A percentile compares a stretch with the other conserved stretches of the same genome.
These are phyloP conservation scores for Terfezia boudieri DNA, from an alignment of 495 filamentous ascomycete genomes.

Conservation along the genomic window DNA sequence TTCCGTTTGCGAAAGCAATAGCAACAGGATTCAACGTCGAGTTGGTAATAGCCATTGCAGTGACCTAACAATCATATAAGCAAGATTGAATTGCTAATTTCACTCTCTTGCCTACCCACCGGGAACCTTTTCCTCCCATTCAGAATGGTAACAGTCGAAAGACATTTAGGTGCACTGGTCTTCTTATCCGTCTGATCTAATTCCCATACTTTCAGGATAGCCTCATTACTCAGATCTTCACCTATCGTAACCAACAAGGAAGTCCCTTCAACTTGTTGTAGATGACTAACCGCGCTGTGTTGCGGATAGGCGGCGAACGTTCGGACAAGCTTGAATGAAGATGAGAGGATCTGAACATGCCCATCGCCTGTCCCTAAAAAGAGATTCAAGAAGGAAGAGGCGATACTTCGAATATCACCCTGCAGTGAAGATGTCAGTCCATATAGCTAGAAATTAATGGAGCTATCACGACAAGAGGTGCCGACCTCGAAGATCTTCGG, in stretches of 20 bases:
- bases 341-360: slow-evolving; percentile 61
- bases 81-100: slow-evolving; percentile 3
- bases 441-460: slow-evolving; percentile 28
- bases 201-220: slow-evolving; percentile 84
- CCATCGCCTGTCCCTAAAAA: slow-evolving; percentile 76
- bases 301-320: slow-evolving; percentile 68
- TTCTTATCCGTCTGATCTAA: slow-evolving; percentile 89
- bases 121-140: slow-evolving; percentile 89
- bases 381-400: slow-evolving; percentile 72
- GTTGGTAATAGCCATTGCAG: slow-evolving; percentile 47
- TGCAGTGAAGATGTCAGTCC: slow-evolving; percentile 13
- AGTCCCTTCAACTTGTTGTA: slow-evolving; percentile 81
- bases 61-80: background rate
- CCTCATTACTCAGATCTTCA: slow-evolving; percentile 70
- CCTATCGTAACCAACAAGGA: slow-evolving; percentile 68
- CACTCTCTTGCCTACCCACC: slow-evolving; percentile 24
- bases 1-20: slow-evolving; percentile 86
- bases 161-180: slow-evolving; percentile 63
- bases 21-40: slow-evolving; percentile 22
- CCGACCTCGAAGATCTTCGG: slow-evolving; percentile 37
- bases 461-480: slow-evolving; percentile 24
- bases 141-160: slow-evolving; percentile 62
- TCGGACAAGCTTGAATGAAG: slow-evolving; percentile 64
- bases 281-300: slow-evolving; percentile 46
- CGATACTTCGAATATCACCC: slow-evolving; percentile 44